Conservation (phyloP, 306 rosid genomes). For the Pyrus communis region DNA sequence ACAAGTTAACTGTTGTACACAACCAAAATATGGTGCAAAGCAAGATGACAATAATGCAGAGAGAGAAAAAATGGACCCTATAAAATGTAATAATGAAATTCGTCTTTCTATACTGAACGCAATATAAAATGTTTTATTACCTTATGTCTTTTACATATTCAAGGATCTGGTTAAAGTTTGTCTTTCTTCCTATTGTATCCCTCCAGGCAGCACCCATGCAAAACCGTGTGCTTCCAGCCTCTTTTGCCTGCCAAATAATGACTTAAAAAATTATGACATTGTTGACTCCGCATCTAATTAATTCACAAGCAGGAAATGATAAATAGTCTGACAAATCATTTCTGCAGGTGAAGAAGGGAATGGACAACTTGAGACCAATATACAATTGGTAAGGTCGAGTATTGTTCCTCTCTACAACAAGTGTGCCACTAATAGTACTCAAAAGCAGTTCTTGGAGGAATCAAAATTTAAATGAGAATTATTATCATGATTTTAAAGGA, state of each 20-base stretch:
- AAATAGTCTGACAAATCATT: neutral
- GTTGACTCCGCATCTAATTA: neutral
- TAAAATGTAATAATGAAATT: no score
- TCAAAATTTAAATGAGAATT: neutral
- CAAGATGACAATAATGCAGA: no score
- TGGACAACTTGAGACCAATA: neutral
- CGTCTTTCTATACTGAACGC: neutral
- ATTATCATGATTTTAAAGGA: neutral
- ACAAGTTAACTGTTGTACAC: neutral
- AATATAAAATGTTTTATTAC: constrained; percentile 30
- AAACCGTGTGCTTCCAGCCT: constrained; percentile 97
- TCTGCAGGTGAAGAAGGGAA: neutral
- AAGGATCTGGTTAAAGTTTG: constrained; percentile 85
- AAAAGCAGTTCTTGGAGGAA: neutral
- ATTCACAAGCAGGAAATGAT: neutral
- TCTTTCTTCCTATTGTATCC: constrained; percentile 85
- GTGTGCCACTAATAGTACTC: neutral
- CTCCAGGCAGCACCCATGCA: constrained; percentile 99
- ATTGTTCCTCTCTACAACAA: neutral
- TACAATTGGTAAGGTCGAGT: neutral
- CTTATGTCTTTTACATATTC: constrained; percentile 81
- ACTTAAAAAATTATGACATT: neutral
- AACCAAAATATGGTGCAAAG: neutral
- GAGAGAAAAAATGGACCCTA: no score
- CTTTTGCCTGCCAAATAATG: constrained; percentile 68